phyloP scores from a whole-genome alignment of 441 rosid species.

The Omphalea diandra region DNA sequence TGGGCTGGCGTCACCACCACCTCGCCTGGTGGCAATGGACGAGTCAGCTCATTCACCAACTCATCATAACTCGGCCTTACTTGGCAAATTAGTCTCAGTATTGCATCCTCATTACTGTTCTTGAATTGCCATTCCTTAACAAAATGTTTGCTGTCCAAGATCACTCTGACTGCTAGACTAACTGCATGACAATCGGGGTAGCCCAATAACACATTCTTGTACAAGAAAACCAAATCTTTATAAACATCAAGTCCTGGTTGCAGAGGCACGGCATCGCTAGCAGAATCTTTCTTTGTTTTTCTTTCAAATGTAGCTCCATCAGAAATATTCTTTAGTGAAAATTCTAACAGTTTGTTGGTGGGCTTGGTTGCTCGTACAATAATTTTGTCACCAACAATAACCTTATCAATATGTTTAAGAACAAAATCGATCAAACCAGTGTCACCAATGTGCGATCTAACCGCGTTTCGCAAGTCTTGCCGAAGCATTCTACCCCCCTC shows the following conservation, averaged over 20 bases:
- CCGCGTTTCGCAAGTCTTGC: constrained; percentile 48
- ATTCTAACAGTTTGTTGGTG: constrained; percentile 32
- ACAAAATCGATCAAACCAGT: constrained; percentile 66
- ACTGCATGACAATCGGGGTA: constrained; percentile 36
- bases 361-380: constrained; percentile 41
- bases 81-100: constrained; percentile 34
- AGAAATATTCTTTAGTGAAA: constrained; percentile 31
- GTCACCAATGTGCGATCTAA: constrained; percentile 56
- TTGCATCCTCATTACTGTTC: constrained; percentile 19
- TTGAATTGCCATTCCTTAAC: constrained; percentile 46
- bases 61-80: constrained; percentile 45
- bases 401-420: constrained; percentile 49
- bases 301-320: constrained; percentile 19
- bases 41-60: constrained; percentile 36
- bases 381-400: constrained; percentile 34
- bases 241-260: constrained; percentile 37
- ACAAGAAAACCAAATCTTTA: constrained; percentile 42
- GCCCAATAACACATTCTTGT: constrained; percentile 40
- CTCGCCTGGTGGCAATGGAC: constrained; percentile 50
- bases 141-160: constrained; percentile 56
- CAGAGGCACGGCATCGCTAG: neutral
- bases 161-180: constrained; percentile 31
- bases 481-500: constrained; percentile 35
- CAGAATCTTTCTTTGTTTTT: constrained; percentile 1
- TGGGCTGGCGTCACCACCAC: constrained; percentile 38